Percentiles rank a stretch among this genome's conserved stretches.
phyloP scores from a whole-genome alignment of 331 rosid species.

The Erythrophleum ivorense region DNA sequence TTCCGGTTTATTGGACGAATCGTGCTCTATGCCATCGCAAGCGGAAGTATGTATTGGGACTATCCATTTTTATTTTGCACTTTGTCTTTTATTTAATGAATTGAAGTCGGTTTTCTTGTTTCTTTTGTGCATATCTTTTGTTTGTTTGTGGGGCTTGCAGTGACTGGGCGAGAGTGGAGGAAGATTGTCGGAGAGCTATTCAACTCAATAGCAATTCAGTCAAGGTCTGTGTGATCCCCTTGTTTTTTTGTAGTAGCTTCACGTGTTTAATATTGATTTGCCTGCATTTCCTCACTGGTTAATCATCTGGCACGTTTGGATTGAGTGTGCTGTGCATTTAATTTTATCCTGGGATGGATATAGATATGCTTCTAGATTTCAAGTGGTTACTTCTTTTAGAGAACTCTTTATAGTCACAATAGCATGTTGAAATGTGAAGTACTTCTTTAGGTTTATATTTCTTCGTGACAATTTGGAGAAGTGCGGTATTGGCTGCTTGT shows the following conservation, averaged over 20 bases:
- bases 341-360: neutral
- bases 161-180: constrained; percentile 86
- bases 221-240: constrained; percentile 60
- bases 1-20: constrained; percentile 82
- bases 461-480: constrained; percentile 2
- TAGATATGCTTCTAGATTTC: neutral
- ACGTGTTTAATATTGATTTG: constrained; percentile 24
- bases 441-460: constrained; percentile 2
- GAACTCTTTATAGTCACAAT: neutral
- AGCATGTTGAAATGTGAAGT: neutral
- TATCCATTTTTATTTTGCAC: neutral
- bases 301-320: constrained; percentile 16
- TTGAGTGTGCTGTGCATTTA: constrained; percentile 9
- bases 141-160: constrained; percentile 51
- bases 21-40: constrained; percentile 94
- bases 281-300: constrained; percentile 10
- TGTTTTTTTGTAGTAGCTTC: constrained; percentile 9
- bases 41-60: constrained; percentile 73
- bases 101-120: neutral
- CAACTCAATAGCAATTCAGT: constrained; percentile 70
- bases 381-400: neutral
- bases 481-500: neutral
- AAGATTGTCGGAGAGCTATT: constrained; percentile 71
- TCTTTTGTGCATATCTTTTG: constrained; percentile 13
- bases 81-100: neutral